Conservation (phyloP, 1,284 basidiomycete species). For the Calocybe gambosa region DNA sequence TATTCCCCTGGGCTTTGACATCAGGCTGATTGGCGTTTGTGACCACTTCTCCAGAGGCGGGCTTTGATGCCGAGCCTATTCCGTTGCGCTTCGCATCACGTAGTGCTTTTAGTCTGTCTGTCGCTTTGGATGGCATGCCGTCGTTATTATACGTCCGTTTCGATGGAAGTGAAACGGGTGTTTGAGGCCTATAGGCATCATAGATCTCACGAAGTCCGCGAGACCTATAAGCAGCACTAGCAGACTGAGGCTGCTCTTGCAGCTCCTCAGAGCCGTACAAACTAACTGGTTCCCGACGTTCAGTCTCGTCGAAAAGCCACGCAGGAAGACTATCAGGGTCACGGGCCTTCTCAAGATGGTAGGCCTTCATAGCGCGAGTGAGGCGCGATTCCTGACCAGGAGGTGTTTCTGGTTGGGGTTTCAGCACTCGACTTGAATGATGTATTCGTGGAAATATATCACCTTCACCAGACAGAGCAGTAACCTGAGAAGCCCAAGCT, state of each 20-base stretch:
- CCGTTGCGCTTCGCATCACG: conserved; percentile 45
- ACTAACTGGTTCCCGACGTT: conserved; percentile 30
- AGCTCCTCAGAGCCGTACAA: conserved; percentile 7
- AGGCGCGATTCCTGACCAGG: conserved; percentile 56
- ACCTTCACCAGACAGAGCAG: conserved; percentile 46
- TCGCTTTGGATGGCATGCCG: conserved; percentile 31
- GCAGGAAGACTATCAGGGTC: conserved; percentile 54
- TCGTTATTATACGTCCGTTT: conserved; percentile 15
- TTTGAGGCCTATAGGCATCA: conserved; percentile 19
- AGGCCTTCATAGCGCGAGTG: conserved; percentile 60
- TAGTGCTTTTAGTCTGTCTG: conserved; percentile 45
- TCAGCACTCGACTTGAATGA: conserved; percentile 2
- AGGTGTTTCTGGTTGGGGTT: conserved; percentile 40
- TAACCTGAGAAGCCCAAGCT: conserved; percentile 45
- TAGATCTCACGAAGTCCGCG: conserved; percentile 34
- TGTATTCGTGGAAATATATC: conserved; percentile 3
- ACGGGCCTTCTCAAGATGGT: conserved; percentile 56
- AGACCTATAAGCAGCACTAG: conserved; percentile 13
- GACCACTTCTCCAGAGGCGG: conserved; percentile 1
- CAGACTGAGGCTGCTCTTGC: conserved; percentile 4
- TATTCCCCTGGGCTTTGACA: conserved; percentile 15
- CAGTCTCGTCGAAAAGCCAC: conserved; percentile 60
- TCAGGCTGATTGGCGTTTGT: conserved; percentile 16
- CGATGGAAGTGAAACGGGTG: conserved; percentile 7
- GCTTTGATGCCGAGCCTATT: conserved; percentile 5